phyloP scores from a whole-genome alignment of 148 eudicot species.

The Agrostemma githago region DNA sequence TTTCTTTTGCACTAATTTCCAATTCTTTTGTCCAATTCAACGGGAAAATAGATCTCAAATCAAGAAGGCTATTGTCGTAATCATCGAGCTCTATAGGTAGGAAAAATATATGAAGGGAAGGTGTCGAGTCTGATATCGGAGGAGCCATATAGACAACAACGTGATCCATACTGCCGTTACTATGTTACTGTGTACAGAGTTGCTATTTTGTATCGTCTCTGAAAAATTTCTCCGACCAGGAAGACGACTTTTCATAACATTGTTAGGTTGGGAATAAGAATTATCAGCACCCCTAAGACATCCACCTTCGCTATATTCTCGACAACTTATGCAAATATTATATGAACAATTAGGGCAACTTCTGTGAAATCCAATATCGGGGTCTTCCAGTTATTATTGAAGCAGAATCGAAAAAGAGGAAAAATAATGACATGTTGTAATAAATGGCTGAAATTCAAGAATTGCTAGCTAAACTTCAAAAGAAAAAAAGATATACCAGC shows the following conservation, averaged over 20 bases:
- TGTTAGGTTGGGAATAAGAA: background rate
- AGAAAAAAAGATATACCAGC: constrained; percentile 46
- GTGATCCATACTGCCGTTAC: constrained; percentile 13
- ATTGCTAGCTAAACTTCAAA: background rate
- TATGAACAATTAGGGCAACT: constrained; percentile 26
- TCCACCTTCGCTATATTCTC: constrained; percentile 17
- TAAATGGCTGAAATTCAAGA: background rate
- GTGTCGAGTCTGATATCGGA: constrained; percentile 14
- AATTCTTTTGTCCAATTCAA: constrained; percentile 59
- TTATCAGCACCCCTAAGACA: background rate
- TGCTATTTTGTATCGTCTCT: constrained; percentile 20
- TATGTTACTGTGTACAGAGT: constrained; percentile 15
- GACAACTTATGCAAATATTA: constrained; percentile 75
- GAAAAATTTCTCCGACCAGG: constrained; percentile 25
- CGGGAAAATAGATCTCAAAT: constrained; percentile 59
- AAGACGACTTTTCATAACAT: constrained; percentile 21
- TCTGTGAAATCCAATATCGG: constrained; percentile 69
- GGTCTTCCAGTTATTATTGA: constrained; percentile 71
- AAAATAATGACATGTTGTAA: background rate
- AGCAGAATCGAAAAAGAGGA: constrained; percentile 24
- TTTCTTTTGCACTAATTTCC: constrained; percentile 55
- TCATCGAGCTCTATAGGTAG: constrained; percentile 66
- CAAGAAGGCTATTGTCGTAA: too few species aligned
- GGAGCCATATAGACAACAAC: constrained; percentile 16
- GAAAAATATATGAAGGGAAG: constrained; percentile 35